Evolutionary conservation across 768 basidiomycete genomes (phyloP).

Genomic region (Hygrophorus russula): DNA sequence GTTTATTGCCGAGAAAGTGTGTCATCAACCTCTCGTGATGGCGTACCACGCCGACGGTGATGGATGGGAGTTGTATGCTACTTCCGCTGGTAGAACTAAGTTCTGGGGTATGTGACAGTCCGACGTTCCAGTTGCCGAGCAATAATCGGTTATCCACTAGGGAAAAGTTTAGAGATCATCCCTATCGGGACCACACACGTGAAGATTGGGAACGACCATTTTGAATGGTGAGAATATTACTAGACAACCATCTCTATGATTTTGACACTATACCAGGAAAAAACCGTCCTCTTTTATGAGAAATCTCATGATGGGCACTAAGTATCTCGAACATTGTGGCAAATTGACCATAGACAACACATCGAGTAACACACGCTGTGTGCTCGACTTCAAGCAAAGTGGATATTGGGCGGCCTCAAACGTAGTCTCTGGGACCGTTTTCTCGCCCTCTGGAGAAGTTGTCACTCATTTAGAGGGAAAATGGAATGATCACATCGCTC

Average conservation of each 20-base stretch:
- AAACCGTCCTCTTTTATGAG: slow-evolving; percentile 84
- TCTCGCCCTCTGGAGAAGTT: slow-evolving; percentile 40
- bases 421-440: slow-evolving; percentile 51
- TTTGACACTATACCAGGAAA: slow-evolving; percentile 37
- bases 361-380: slow-evolving; percentile 42
- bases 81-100: slow-evolving; percentile 76
- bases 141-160: slow-evolving; percentile 25
- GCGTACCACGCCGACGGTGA: slow-evolving; percentile 79
- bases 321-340: slow-evolving; percentile 81
- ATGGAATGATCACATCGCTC: slow-evolving; percentile 80
- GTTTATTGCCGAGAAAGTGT: slow-evolving; percentile 82
- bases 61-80: slow-evolving; percentile 65
- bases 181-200: slow-evolving; percentile 65
- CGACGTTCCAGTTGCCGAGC: slow-evolving; percentile 2
- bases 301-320: slow-evolving; percentile 83
- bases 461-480: slow-evolving; percentile 70
- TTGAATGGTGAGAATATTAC: slow-evolving; percentile 46
- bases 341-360: slow-evolving; percentile 66
- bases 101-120: slow-evolving; percentile 64
- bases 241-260: slow-evolving; percentile 1
- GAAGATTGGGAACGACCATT: slow-evolving; percentile 55
- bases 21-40: slow-evolving; percentile 74
- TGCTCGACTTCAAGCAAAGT: slow-evolving; percentile 78
- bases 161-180: slow-evolving; percentile 84
- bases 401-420: slow-evolving; percentile 80